These are phyloP conservation scores for Penicillium subrubescens DNA, from an alignment of 495 filamentous ascomycete genomes.

Conservation along the genomic window DNA sequence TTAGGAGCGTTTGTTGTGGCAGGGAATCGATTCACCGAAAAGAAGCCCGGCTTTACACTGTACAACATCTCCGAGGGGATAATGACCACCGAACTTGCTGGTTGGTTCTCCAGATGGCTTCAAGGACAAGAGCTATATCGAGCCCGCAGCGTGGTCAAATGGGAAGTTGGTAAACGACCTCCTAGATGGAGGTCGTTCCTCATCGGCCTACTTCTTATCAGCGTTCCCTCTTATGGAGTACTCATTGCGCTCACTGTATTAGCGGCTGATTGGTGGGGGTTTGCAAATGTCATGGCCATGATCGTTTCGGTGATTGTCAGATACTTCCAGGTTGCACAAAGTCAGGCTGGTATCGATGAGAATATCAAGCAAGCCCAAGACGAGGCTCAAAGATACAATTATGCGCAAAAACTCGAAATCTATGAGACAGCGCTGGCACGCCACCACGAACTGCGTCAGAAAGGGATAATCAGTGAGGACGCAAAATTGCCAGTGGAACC, in stretches of 20 bases:
- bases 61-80: conserved; percentile 21
- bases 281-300: conserved; percentile 20
- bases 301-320: conserved; percentile 14
- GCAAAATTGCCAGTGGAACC: not conserved
- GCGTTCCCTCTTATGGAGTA: not conserved
- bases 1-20: conserved; percentile 17
- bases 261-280: conserved; percentile 19
- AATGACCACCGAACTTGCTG: conserved; percentile 17
- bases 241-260: conserved; percentile 13
- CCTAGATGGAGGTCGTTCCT: not conserved
- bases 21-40: conserved; percentile 11
- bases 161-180: conserved; percentile 6
- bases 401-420: not conserved
- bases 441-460: not conserved
- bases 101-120: conserved; percentile 23
- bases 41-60: conserved; percentile 12
- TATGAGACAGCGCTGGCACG: not conserved
- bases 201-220: not conserved
- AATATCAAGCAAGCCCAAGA: not conserved
- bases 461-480: not conserved
- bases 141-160: conserved; percentile 12
- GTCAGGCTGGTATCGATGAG: conserved; percentile 12
- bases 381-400: not conserved
- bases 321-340: conserved; percentile 10
- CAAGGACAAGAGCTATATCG: conserved; percentile 10